A percentile compares a stretch with the other conserved stretches of the same genome.
These are phyloP conservation scores for Besnoitia besnoiti DNA, from an alignment of 169 alveolate genomes.

Conservation along the genomic window DNA sequence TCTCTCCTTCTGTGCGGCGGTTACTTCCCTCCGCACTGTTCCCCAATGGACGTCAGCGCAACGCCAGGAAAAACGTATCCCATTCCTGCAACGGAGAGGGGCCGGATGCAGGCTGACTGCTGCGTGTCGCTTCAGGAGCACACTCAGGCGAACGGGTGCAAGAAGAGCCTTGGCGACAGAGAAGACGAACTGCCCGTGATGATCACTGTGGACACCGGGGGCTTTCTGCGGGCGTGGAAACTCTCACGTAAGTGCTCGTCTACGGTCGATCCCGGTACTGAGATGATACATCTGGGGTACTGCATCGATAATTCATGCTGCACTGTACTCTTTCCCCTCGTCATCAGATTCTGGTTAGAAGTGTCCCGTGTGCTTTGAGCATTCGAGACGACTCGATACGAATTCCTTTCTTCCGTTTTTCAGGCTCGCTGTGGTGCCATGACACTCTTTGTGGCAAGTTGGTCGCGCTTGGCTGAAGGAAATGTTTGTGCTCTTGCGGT, in stretches of 20 bases:
- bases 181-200: neutral
- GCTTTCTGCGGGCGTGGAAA: slow-evolving; percentile 18
- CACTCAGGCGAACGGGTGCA: neutral
- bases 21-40: neutral
- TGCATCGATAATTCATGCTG: no score
- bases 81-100: neutral
- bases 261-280: no score
- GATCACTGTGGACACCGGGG: neutral
- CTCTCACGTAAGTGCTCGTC: neutral
- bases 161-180: neutral
- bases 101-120: neutral
- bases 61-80: neutral
- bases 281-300: no score
- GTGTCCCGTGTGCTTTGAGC: no score
- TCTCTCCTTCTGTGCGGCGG: neutral
- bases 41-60: slow-evolving; percentile 24
- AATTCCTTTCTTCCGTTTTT: no score
- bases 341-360: no score
- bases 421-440: no score
- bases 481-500: no score
- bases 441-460: no score
- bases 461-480: no score
- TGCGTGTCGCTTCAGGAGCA: neutral
- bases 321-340: no score
- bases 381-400: no score